Evolutionary conservation across 1,139 yeast species (phyloP), one percentile per base, ranked within the genome.

Genomic region (Eremothecium cymbalariae): DNA sequence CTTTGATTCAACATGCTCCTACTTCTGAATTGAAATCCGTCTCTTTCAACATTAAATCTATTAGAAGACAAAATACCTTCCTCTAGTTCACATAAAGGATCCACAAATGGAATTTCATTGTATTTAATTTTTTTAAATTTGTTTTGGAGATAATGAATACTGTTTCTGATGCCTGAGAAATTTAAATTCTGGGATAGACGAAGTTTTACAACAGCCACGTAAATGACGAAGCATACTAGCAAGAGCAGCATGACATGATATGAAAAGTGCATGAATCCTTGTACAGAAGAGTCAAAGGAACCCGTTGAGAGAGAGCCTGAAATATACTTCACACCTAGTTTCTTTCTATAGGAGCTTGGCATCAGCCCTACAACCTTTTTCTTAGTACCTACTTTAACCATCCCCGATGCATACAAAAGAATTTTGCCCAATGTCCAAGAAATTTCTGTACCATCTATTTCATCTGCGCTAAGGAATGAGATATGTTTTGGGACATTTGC

Each of bases 351-450:
- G 7, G 63, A 61, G 49, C 77, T 72, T 2, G 81, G 80, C 29
- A 56, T 57, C 23, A 74, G 65, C 0, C 82, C 82, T 2, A 62
- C 57, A 12, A 17, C n/a, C 17, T 13, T 20, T 1, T 39, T 31
- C 0, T 38, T 34, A 13, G 48, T 56, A 2, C 56, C 53, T 0
- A 65, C 46, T 1, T 55, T 49, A 4, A 74, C 63, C 43, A 69
- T 67, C 6, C 79, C 68, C 1, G 77, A 70, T 0, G 82, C 83
- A 53, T 68, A 75, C 8, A 76, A 54, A 11, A 77, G 45, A 2
- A 75, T 73, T 46, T 71, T 72, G 3, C 84, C 84, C 29, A 77
- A 51, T 0, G 84, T 77, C 84, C 84, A 77, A 0, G 83, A 72
- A 15, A 77, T 51, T 42, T 77, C 84, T 14, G 67, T 68, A 2